Evolutionary conservation across 305 asterid genomes (phyloP).

Genomic region (Fraxinus floribunda): DNA sequence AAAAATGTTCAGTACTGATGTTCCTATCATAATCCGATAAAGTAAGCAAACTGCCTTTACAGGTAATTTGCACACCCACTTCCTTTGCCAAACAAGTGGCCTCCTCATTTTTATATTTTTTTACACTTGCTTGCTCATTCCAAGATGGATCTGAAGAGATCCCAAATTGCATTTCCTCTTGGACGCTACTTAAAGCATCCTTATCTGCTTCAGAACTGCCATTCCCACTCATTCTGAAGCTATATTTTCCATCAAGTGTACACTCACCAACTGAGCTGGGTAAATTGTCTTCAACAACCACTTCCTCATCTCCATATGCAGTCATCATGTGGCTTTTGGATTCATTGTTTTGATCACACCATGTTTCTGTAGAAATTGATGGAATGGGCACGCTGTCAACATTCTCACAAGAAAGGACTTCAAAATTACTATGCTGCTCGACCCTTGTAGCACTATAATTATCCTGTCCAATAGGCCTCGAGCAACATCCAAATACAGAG

Average conservation of each 20-base stretch:
- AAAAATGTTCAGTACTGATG: slow-evolving; percentile 17
- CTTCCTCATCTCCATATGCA: slow-evolving; percentile 30
- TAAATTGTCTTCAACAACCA: slow-evolving; percentile 23
- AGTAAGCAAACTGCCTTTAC: slow-evolving; percentile 17
- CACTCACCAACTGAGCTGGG: slow-evolving; percentile 27
- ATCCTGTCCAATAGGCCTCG: slow-evolving; percentile 31
- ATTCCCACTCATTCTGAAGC: slow-evolving; percentile 19
- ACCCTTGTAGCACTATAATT: slow-evolving; percentile 26
- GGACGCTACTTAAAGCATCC: slow-evolving; percentile 23
- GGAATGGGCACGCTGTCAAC: slow-evolving; percentile 24
- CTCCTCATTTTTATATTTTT: background rate
- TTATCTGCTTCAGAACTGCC: slow-evolving; percentile 31
- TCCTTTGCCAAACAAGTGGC: slow-evolving; percentile 18
- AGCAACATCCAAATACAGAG: slow-evolving; percentile 34
- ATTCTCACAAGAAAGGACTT: slow-evolving; percentile 24
- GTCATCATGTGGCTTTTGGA: slow-evolving; percentile 26
- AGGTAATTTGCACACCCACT: slow-evolving; percentile 12
- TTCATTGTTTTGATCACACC: slow-evolving; percentile 26
- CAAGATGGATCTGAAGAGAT: slow-evolving; percentile 39
- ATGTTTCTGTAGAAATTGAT: slow-evolving; percentile 24
- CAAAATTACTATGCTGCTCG: slow-evolving; percentile 28
- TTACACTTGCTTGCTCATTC: slow-evolving; percentile 31
- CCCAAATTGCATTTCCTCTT: slow-evolving; percentile 32
- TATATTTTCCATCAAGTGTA: slow-evolving; percentile 31
- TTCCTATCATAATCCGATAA: slow-evolving; percentile 20